A percentile compares a stretch with the other conserved stretches of the same genome.
Evolutionary conservation across 2,329 filamentous ascomycete genomes (phyloP).

Genomic region (Cordyceps farinosa): DNA sequence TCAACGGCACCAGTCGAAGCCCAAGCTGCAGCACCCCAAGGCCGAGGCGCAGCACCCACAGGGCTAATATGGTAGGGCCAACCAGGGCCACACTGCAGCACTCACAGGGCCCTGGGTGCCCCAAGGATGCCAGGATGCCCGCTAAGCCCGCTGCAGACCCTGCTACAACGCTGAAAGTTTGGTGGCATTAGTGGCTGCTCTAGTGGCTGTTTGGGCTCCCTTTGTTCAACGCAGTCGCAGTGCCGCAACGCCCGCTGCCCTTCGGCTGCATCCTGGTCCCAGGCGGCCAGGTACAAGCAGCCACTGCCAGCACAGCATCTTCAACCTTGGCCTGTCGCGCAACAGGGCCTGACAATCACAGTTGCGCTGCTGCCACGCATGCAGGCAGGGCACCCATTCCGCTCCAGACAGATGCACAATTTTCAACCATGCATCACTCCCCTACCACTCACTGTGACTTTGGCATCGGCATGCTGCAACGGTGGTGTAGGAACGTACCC

Average conservation of each 20-base stretch:
- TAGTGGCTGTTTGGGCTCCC: neutral
- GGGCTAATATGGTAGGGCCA: too few species aligned
- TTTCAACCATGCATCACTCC: neutral
- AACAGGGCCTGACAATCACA: neutral
- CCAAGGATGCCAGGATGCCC: neutral
- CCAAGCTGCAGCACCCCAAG: neutral
- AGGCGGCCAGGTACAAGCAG: neutral
- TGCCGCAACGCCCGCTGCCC: neutral
- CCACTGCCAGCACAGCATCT: neutral
- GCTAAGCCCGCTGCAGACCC: neutral
- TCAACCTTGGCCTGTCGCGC: too few species aligned
- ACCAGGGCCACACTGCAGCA: too few species aligned
- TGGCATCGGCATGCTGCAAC: too few species aligned
- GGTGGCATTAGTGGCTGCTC: neutral
- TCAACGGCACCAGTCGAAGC: neutral
- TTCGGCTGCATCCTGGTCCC: neutral
- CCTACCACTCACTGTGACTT: neutral
- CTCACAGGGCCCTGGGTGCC: too few species aligned
- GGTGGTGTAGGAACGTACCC: neutral
- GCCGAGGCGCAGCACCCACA: too few species aligned
- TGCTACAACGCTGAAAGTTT: neutral
- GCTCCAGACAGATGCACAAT: neutral
- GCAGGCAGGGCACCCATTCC: neutral
- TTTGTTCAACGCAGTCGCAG: neutral
- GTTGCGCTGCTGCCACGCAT: neutral